A percentile compares a stretch with the other conserved stretches of the same genome.
Conservation (phyloP, 306 rosid genomes). For the Begonia masoniana region DNA sequence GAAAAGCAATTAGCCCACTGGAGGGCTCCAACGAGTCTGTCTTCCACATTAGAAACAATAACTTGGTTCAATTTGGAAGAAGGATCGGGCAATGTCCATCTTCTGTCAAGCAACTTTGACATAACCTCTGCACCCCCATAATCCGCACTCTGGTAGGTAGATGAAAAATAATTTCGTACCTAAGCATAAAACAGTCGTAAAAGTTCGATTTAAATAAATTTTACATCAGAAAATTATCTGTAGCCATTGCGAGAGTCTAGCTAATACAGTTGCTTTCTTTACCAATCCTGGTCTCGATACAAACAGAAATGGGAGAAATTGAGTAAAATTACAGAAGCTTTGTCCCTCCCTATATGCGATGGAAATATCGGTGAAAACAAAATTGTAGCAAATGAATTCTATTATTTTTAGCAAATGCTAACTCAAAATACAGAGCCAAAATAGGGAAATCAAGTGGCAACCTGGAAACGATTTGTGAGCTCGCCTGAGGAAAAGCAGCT, state of each 20-base stretch:
- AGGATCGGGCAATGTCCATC: slow-evolving; percentile 57
- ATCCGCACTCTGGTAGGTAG: slow-evolving; percentile 27
- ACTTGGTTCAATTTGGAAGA: slow-evolving; percentile 52
- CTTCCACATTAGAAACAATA: slow-evolving; percentile 8
- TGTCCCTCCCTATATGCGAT: too few relatives aligned
- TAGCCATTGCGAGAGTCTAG: too few relatives aligned
- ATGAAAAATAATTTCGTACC: not conserved
- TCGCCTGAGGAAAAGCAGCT: slow-evolving; percentile 20
- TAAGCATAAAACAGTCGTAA: not conserved
- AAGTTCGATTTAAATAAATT: not conserved
- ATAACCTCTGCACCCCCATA: slow-evolving; percentile 31
- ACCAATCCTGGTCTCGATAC: too few relatives aligned
- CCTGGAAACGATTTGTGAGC: slow-evolving; percentile 17
- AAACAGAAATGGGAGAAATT: too few relatives aligned
- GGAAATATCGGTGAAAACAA: not conserved
- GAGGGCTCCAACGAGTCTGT: slow-evolving; percentile 8
- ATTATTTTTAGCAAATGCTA: not conserved
- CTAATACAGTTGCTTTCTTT: too few relatives aligned
- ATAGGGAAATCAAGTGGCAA: too few relatives aligned
- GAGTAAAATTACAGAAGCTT: too few relatives aligned
- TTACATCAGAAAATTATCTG: not conserved
- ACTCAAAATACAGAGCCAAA: not conserved
- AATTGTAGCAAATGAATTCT: not conserved
- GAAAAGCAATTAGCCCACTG: slow-evolving; percentile 9
- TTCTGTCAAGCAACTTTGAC: slow-evolving; percentile 44